Conservation (phyloP, 2,329 filamentous ascomycete genomes). For the Cyclaneusma minus region DNA sequence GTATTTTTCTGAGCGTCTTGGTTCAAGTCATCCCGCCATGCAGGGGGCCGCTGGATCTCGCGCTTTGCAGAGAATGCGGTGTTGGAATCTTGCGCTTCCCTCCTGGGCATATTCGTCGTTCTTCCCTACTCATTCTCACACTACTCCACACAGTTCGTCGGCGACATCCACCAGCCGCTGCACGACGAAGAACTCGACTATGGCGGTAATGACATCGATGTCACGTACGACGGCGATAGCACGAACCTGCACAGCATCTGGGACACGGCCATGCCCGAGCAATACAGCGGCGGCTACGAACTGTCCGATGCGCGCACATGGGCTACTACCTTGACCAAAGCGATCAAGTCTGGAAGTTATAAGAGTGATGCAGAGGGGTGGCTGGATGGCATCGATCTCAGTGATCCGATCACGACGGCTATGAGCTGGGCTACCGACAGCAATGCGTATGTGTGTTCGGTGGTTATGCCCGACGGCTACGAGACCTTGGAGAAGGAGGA, state of each 20-base stretch:
- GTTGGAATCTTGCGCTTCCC: too few species aligned
- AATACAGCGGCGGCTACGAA: constrained; percentile 41
- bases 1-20: too few species aligned
- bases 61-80: too few species aligned
- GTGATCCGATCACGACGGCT: constrained; percentile 36
- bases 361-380: constrained; percentile 31
- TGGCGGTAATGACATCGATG: constrained; percentile 54
- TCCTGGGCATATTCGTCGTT: too few species aligned
- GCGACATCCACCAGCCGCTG: constrained; percentile 55
- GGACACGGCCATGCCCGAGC: constrained; percentile 56
- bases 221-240: constrained; percentile 38
- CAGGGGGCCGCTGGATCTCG: too few species aligned
- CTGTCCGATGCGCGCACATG: constrained; percentile 34
- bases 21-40: too few species aligned
- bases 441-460: constrained; percentile 44
- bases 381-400: constrained; percentile 39
- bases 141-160: constrained; percentile 46
- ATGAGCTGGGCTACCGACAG: constrained; percentile 48
- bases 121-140: constrained; percentile 24
- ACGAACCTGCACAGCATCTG: constrained; percentile 60
- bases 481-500: constrained; percentile 35
- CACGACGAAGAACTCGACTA: constrained; percentile 47
- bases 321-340: constrained; percentile 36
- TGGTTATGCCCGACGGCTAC: constrained; percentile 46
- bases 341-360: constrained; percentile 42